These are phyloP conservation scores for Acacia acuminata DNA, from an alignment of 306 rosid genomes.

Conservation along the genomic window DNA sequence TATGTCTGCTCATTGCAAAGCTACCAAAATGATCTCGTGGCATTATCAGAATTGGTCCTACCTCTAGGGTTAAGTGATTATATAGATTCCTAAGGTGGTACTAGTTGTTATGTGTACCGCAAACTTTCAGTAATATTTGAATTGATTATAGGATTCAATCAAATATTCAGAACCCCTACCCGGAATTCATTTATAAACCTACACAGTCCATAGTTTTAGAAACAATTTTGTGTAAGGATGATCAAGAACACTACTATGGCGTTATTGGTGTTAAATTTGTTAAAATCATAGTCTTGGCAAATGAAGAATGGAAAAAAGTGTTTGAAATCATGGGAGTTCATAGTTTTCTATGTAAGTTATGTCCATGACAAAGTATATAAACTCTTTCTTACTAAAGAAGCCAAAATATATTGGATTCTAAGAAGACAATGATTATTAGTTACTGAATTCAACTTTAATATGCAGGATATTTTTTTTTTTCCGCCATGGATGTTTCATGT, in stretches of 20 bases:
- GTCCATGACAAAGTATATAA: too few species aligned
- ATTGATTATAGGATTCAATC: constrained; percentile 10
- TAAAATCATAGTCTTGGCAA: too few species aligned
- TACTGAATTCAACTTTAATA: constrained; percentile 30
- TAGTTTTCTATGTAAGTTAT: too few species aligned
- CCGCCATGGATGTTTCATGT: constrained; percentile 98
- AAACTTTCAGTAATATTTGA: neutral
- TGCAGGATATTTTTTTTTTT: constrained; percentile 69
- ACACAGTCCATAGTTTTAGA: neutral
- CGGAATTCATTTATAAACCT: neutral
- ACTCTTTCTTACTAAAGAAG: too few species aligned
- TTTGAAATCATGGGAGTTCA: too few species aligned
- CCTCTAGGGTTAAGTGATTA: neutral
- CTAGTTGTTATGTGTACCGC: constrained; percentile 22
- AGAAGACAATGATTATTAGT: neutral
- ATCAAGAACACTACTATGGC: neutral
- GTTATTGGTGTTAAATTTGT: neutral
- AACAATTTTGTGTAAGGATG: neutral
- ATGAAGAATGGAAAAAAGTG: too few species aligned
- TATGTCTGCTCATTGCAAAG: neutral
- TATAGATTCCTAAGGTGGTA: constrained; percentile 6
- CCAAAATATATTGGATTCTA: too few species aligned
- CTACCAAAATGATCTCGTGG: neutral
- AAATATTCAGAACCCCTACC: neutral
- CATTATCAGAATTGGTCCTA: neutral